phyloP scores from a whole-genome alignment of 768 basidiomycete species.

The Russula foetens region DNA sequence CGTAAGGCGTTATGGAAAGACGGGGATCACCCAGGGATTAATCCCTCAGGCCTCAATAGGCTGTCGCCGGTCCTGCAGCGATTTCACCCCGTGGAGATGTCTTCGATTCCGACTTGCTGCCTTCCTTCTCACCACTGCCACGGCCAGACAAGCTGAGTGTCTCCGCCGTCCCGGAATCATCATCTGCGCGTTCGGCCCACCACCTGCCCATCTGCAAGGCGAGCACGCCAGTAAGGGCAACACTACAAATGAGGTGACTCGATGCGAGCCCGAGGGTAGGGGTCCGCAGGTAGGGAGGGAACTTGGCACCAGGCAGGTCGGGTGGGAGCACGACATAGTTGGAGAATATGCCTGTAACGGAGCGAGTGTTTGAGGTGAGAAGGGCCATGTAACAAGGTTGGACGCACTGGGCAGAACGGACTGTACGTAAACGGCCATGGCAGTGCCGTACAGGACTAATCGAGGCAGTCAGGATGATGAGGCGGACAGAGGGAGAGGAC shows the following conservation, averaged over 20 bases:
- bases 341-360: conserved; percentile 42
- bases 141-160: conserved; percentile 17
- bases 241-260: conserved; percentile 77
- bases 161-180: conserved; percentile 36
- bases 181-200: conserved; percentile 75
- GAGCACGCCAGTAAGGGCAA: conserved; percentile 81
- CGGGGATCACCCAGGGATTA: not conserved
- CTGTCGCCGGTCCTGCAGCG: not conserved
- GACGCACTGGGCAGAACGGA: conserved; percentile 73
- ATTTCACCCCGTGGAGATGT: not conserved
- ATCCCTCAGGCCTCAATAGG: not conserved
- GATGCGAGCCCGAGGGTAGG: conserved; percentile 76
- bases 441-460: conserved; percentile 67
- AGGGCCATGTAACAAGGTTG: not conserved
- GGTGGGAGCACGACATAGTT: conserved; percentile 36
- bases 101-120: not conserved
- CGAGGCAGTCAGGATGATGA: not conserved
- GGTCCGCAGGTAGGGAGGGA: conserved; percentile 53
- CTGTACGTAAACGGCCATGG: conserved; percentile 63
- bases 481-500: not conserved
- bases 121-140: not conserved
- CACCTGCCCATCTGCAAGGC: conserved; percentile 76
- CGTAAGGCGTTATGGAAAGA: not conserved
- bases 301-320: conserved; percentile 41
- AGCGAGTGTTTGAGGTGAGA: not conserved